Evolutionary conservation across 352 stramenopile genomes (phyloP), one percentile per base, ranked within the genome.

Genomic region (Phytopythium montanum): DNA sequence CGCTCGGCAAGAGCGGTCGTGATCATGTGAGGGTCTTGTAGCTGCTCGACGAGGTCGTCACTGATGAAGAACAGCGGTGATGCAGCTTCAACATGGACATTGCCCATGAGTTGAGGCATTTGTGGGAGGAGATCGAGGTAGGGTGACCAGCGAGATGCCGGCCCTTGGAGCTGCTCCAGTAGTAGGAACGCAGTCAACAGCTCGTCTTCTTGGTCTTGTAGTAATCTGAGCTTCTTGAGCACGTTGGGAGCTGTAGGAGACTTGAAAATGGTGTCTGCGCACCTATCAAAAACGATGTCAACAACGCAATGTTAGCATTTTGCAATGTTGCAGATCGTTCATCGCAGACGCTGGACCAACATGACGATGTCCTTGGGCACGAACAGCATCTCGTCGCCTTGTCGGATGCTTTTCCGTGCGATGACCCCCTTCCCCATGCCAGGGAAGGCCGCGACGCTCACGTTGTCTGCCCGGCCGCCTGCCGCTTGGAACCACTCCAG

Each of bases 161-260:
- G 6, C 1, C 68, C 58, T 31, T 87, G 74, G 54, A 68, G 58
- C 48, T 78, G 63, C 39, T 92, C 79, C 13, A 85, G 34, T 25
- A 92, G 9, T 44, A 92, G 48, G 56, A 90, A 91, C 23, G 77
- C 79, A 0, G 81, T 85, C 26, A 92, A 48, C 19, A 90, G 49
- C 53, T 88, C 83, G 53, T 59, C 53, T 31, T 88, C 75, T 31
- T 70, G 61, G 1, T 62, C 51, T 19, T 60, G 14, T 5, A 90
- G 54, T 26, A 73, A 73, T 16, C 42, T 28, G 39, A 87, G 69
- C 26, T 74, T 81, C 14, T 62, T 41, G n/a, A 63, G 56, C 25
- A 88, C 54, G 3, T 65, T 65, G 1, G 50, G 39, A 9, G 61
- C 44, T 1, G 14, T 23, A 5, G 45, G 16, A 19, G 25, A 21